Base-by-base conservation (phyloP, 331 rosid species). In the Ulmus americana region DNA sequence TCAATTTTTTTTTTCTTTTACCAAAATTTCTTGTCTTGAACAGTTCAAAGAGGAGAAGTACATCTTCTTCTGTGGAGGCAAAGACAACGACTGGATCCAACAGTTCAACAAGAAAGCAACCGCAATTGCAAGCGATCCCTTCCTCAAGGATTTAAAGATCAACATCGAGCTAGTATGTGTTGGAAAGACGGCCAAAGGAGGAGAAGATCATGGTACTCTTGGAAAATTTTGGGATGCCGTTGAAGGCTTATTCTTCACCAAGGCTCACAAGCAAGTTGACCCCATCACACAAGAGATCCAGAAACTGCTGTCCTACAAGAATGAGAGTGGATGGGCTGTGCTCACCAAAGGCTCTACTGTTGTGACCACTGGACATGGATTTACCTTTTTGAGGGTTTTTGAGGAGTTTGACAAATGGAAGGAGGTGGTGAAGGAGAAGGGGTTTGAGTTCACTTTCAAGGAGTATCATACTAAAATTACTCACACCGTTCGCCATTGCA, bases 51-150 rank as follows among this genome's bases (percentile, higher is more conserved):
- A 28, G 35, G 35, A 28, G 3, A 28, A 28, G 39, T 66, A 66
- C 65, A 42, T 76, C 18, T 76, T 71, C 69, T 38, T 76, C 40
- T 76, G 66, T 35, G 81, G 81, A 54, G 77, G 77, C 41, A 74
- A 71, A 28, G 77, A 76, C 74, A 66, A 65, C 6, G 67, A 66
- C 10, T 76, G 81, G 77, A 52, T 76, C 44, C 43, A 70, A 66
- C 50, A 67, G 47, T 71, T 76, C 50, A 61, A 48, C 3, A 42
- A 35, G 39, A 15, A 10, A 22, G 70, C 67, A 6, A 57, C 20
- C 3, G 44, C 13, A 1, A 44, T 75, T 1, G 59, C 76, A n/a
- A 74, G 65, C 43, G 69, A 64, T 16, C 63, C 80, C n/a, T 15
- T n/a, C 20, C 5, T 51, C 15, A 51, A 51, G 9, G 55, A 51